Base-by-base conservation (phyloP, 768 basidiomycete genomes). In the Rhodotorula sphaerocarpa region DNA sequence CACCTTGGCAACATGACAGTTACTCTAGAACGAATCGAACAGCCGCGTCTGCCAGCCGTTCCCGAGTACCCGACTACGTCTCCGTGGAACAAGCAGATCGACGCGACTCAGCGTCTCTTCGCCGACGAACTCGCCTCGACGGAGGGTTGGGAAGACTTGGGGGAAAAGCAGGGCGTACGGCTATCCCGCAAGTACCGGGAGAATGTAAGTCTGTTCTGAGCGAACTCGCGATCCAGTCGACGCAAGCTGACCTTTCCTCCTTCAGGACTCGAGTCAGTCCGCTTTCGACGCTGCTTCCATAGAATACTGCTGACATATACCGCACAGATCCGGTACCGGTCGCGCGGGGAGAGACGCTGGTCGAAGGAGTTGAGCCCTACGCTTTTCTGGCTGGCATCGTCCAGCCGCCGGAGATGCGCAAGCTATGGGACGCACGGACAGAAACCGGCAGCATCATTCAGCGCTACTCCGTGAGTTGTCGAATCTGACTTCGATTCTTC, bases 351-450 rank as follows among this genome's bases (percentile, higher is more conserved):
- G 61, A 63, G 36, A 47, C 36, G 0, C 1, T 57, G 21, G 61
- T 63, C 34, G 52, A 63, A 45, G 36, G 43, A 15, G 57, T 52
- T 27, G 52, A 55, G 11, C 61, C 61, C 2, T 55, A 63, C 0
- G 61, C 61, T 5, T 51, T 65, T 16, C 54, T 59, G 2, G 54
- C 59, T 33, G 63, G 63, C 36, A 58, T 65, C 15, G 53, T 59
- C 16, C 63, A 65, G 39, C 44, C 55, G 7, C 63, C 63, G 5
- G 63, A 58, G 7, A 65, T 65, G 63, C 53, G 63, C 21, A 52
- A 44, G 21, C 42, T 65, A 12, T 65, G 63, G 63, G 63, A 65
- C 31, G 33, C 58, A 5, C 57, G 63, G 0, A 51, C 48, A 18
- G 63, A 65, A 25, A 7, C 15, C 1, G 63, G 63, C 18, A 55